Evolutionary conservation across 495 filamentous ascomycete species (phyloP).

Genomic region (Lepidopterella palustris): DNA sequence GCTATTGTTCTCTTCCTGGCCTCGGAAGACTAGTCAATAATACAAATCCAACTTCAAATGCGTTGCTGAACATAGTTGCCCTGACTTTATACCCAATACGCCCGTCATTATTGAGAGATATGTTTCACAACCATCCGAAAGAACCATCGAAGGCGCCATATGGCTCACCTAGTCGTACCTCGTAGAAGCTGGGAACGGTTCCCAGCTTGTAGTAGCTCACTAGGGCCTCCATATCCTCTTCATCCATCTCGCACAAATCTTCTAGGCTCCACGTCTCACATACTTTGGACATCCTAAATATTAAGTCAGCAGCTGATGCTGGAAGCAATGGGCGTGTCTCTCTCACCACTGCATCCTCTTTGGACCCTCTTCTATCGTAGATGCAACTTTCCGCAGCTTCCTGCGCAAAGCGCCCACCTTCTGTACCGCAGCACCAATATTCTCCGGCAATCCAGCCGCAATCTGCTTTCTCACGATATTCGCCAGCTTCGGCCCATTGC

Average conservation of each 20-base stretch:
- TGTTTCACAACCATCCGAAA: constrained; percentile 30
- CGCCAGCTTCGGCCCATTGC: constrained; percentile 88
- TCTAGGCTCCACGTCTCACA: constrained; percentile 83
- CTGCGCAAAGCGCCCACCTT: constrained; percentile 72
- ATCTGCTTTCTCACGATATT: constrained; percentile 81
- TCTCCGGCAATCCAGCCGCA: constrained; percentile 62
- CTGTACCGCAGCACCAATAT: constrained; percentile 75
- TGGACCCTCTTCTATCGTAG: constrained; percentile 62
- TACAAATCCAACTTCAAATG: no score
- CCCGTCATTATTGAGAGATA: neutral
- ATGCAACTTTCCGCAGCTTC: constrained; percentile 72
- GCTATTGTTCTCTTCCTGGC: no score
- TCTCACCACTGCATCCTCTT: constrained; percentile 87
- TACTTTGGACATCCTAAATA: constrained; percentile 71
- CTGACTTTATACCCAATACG: no score
- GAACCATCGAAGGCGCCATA: constrained; percentile 34
- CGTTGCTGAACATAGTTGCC: no score
- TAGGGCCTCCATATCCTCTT: constrained; percentile 75
- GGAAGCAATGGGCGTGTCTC: neutral
- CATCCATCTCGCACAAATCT: constrained; percentile 77
- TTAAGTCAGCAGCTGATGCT: neutral
- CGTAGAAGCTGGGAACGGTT: constrained; percentile 33
- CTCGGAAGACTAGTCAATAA: no score
- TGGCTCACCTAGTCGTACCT: constrained; percentile 31
- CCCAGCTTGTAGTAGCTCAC: constrained; percentile 58